Evolutionary conservation across 176 grass and related monocot genomes (phyloP).

Genomic region (Phyllostachys edulis): DNA sequence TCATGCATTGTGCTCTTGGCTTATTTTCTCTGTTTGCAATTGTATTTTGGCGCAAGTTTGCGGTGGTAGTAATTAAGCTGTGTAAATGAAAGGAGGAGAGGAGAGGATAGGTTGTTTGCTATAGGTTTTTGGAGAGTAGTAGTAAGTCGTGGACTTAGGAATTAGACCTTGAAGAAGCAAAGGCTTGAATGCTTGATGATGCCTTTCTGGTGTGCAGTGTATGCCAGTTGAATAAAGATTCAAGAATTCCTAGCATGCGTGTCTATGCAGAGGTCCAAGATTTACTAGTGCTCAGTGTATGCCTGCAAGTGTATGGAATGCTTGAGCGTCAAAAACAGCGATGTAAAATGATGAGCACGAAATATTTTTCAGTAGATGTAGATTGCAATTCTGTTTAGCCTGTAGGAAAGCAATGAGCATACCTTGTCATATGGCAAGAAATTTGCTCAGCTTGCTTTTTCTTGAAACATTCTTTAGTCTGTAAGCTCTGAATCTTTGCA

Average conservation of each 20-base stretch:
- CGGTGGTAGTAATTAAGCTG: constrained; percentile 23
- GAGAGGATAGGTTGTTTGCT: constrained; percentile 21
- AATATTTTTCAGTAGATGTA: too few species aligned
- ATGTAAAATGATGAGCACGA: too few species aligned
- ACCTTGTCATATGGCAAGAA: too few species aligned
- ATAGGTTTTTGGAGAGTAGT: not conserved
- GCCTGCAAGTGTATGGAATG: not conserved
- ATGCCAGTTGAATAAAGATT: constrained; percentile 57
- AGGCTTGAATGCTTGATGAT: not conserved
- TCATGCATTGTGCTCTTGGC: not conserved
- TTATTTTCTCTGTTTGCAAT: not conserved
- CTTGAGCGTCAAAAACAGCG: not conserved
- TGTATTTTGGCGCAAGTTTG: not conserved
- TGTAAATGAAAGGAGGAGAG: constrained; percentile 39
- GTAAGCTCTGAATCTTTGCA: too few species aligned
- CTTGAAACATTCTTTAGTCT: too few species aligned
- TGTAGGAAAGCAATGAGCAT: too few species aligned
- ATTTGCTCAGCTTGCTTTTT: too few species aligned
- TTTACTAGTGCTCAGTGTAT: not conserved
- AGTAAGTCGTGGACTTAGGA: constrained; percentile 25
- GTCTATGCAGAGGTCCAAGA: not conserved
- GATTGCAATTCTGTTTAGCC: too few species aligned
- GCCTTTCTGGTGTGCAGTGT: constrained; percentile 21
- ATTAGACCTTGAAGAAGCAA: constrained; percentile 7
- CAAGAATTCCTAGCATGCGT: not conserved